Evolutionary conservation across 2,329 filamentous ascomycete species (phyloP).

Genomic region (Colletotrichum sp.): DNA sequence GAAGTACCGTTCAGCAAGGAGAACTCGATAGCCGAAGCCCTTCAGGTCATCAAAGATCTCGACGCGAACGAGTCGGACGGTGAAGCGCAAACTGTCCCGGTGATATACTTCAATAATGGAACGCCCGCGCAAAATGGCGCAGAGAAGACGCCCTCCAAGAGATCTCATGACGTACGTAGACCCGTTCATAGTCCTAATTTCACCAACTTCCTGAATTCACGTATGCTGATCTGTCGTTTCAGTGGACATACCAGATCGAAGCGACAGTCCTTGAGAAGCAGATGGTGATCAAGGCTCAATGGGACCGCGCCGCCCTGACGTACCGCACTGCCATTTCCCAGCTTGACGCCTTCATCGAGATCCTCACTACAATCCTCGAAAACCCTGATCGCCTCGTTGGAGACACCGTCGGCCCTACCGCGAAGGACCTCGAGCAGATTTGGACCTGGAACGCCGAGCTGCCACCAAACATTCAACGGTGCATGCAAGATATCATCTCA

Average conservation of each 20-base stretch:
- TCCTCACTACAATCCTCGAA: constrained; percentile 22
- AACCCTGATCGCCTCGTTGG: constrained; percentile 9
- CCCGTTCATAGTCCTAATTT: background rate
- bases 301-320: constrained; percentile 21
- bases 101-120: constrained; percentile 23
- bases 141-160: constrained; percentile 12
- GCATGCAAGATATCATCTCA: constrained; percentile 53
- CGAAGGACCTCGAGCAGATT: constrained; percentile 46
- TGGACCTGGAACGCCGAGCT: constrained; percentile 52
- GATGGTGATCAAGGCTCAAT: constrained; percentile 23
- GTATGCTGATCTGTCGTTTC: background rate
- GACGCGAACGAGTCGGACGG: background rate
- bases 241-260: constrained; percentile 28
- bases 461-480: constrained; percentile 42
- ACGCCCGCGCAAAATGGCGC: background rate
- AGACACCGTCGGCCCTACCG: constrained; percentile 24
- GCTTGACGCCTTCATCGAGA: constrained; percentile 24
- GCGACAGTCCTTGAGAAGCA: constrained; percentile 12
- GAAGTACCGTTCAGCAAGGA: constrained; percentile 19
- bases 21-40: constrained; percentile 15
- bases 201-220: background rate
- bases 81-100: constrained; percentile 1
- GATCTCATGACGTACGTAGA: constrained; percentile 13
- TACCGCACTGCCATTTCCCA: constrained; percentile 19
- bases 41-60: constrained; percentile 13